These are phyloP conservation scores for Blastomyces silverae DNA, from an alignment of 2,329 filamentous ascomycete genomes.

Conservation along the genomic window DNA sequence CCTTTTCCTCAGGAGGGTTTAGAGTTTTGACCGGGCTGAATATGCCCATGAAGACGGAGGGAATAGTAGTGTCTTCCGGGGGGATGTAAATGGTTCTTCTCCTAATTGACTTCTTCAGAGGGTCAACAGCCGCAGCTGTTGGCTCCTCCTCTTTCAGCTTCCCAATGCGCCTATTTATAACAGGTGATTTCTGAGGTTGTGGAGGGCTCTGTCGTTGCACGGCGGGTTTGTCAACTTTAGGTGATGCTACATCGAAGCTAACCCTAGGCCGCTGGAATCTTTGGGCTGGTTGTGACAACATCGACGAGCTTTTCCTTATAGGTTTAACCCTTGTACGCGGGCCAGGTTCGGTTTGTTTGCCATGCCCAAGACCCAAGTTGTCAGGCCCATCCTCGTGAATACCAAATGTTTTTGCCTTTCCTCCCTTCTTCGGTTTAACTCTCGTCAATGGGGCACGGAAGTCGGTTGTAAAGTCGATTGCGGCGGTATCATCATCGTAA, in stretches of 20 bases:
- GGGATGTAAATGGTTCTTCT: slow-evolving; percentile 40
- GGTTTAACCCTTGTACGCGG: neutral
- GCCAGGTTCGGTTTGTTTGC: slow-evolving; percentile 20
- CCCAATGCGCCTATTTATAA: neutral
- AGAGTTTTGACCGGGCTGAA: slow-evolving; percentile 38
- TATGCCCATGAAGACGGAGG: slow-evolving; percentile 40
- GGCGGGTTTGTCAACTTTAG: slow-evolving; percentile 5
- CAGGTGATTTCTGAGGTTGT: neutral
- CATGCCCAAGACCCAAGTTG: slow-evolving; percentile 5
- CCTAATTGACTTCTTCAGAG: slow-evolving; percentile 30
- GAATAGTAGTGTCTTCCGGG: slow-evolving; percentile 37
- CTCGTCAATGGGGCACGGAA: slow-evolving; percentile 30
- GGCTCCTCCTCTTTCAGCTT: slow-evolving; percentile 20
- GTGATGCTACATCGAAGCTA: slow-evolving; percentile 22
- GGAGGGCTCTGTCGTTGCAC: neutral
- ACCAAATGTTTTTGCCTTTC: slow-evolving; percentile 28
- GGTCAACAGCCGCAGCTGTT: slow-evolving; percentile 18
- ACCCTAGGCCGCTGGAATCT: slow-evolving; percentile 33
- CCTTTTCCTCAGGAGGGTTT: slow-evolving; percentile 11
- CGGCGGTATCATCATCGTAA: slow-evolving; percentile 32
- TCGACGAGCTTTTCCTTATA: slow-evolving; percentile 27
- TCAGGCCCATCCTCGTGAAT: slow-evolving; percentile 35
- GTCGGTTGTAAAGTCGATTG: slow-evolving; percentile 40
- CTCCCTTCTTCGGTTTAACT: slow-evolving; percentile 29
- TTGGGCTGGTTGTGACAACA: slow-evolving; percentile 39